Percentiles rank a stretch among this genome's conserved stretches.
phyloP scores from a whole-genome alignment of 1,284 basidiomycete genomes.

The Trametes polyzona region DNA sequence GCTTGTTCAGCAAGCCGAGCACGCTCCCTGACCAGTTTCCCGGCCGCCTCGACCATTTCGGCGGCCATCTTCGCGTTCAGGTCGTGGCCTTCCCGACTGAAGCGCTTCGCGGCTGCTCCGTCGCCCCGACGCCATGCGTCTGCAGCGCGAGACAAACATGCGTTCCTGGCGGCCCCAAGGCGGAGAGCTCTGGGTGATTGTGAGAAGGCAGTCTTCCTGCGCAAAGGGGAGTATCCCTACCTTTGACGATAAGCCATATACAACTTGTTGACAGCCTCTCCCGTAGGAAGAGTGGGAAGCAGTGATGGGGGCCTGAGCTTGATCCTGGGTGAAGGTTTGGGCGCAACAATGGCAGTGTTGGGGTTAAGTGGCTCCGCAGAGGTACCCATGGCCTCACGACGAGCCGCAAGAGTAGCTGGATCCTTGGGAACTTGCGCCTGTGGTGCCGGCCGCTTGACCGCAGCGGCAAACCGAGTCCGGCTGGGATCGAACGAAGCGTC shows the following conservation, averaged over 20 bases:
- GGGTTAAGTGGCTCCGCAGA: conserved; percentile 66
- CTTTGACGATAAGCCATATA: conserved; percentile 87
- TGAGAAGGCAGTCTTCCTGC: background rate
- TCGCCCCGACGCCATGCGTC: conserved; percentile 95
- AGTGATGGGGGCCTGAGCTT: conserved; percentile 83
- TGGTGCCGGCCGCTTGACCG: conserved; percentile 69
- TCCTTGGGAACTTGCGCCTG: conserved; percentile 38
- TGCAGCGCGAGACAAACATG: conserved; percentile 92
- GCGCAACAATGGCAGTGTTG: conserved; percentile 73
- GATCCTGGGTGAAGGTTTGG: conserved; percentile 82
- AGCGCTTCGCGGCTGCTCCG: conserved; percentile 92
- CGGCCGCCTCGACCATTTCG: conserved; percentile 83
- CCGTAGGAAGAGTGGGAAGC: conserved; percentile 88
- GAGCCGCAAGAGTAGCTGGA: conserved; percentile 45
- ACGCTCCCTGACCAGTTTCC: conserved; percentile 81
- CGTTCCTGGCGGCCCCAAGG: conserved; percentile 91
- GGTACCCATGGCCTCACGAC: conserved; percentile 58
- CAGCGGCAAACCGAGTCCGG: conserved; percentile 82
- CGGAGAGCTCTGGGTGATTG: conserved; percentile 65
- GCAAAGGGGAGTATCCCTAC: conserved; percentile 1
- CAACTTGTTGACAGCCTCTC: conserved; percentile 74
- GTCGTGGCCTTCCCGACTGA: conserved; percentile 91
- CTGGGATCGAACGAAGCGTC: conserved; percentile 67
- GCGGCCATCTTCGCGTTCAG: conserved; percentile 87
- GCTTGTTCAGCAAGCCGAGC: conserved; percentile 77